These are phyloP conservation scores for Cercis canadensis DNA, from an alignment of 306 rosid genomes.

Conservation along the genomic window DNA sequence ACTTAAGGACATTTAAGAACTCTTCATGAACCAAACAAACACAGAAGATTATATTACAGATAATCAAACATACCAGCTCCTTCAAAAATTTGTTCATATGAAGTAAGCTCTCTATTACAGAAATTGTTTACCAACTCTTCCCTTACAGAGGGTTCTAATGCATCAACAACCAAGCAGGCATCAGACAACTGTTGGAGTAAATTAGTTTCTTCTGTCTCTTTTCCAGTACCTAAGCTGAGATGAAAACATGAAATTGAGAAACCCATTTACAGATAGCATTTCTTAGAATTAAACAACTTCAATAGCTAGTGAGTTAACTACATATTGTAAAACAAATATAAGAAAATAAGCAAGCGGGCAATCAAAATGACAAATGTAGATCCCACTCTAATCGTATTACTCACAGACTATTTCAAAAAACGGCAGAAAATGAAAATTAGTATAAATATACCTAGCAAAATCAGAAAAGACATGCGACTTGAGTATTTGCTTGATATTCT, in stretches of 20 bases:
- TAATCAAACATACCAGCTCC: conserved; percentile 83
- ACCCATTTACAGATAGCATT: conserved; percentile 42
- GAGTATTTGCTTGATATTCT: conserved; percentile 95
- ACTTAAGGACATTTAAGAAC: conserved; percentile 29
- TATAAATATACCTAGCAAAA: conserved; percentile 76
- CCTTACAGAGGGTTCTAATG: conserved; percentile 96
- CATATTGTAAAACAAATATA: not conserved
- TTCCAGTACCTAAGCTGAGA: conserved; percentile 99
- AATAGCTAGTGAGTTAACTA: conserved; percentile 24
- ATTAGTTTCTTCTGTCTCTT: conserved; percentile 93
- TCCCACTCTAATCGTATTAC: conserved; percentile 8
- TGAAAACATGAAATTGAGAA: conserved; percentile 45
- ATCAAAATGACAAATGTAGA: conserved; percentile 21
- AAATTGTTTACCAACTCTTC: conserved; percentile 97
- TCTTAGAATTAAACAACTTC: conserved; percentile 10
- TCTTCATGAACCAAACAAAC: conserved; percentile 19
- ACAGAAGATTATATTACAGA: conserved; percentile 30
- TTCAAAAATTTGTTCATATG: conserved; percentile 97
- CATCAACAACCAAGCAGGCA: conserved; percentile 98
- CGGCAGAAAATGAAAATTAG: conserved; percentile 28
- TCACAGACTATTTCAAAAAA: conserved; percentile 30
- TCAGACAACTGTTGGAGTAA: conserved; percentile 92
- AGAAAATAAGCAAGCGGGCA: not conserved
- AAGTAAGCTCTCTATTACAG: conserved; percentile 93
- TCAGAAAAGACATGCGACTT: conserved; percentile 98